Evolutionary conservation across 2,329 filamentous ascomycete genomes (phyloP), one percentile per base, ranked within the genome.

Genomic region (Nothopassalora personata): DNA sequence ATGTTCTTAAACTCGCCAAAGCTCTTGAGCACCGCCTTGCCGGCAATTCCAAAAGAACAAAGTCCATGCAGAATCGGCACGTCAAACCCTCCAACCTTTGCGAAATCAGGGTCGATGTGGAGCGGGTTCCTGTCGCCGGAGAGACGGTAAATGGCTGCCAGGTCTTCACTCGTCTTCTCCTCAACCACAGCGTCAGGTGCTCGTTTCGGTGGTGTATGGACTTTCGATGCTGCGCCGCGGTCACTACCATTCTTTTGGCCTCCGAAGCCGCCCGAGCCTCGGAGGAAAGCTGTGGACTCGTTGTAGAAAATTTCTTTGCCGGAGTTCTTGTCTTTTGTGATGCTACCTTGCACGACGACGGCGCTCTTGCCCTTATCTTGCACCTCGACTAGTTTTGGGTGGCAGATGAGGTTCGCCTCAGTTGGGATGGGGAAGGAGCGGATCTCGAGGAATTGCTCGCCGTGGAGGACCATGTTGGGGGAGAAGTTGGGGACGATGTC

Each of bases 391-490:
- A 99, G 86, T 74, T 86, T 87, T 60, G 86, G 88, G 71, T 86
- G 85, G 58, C 88, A 90, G 68, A 89, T 75, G 53, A 96, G 86
- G 58, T 85, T 87, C 53, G 84, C 91, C 57, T 86, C 83, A 33
- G 92, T 97, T 36, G 93, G 93, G 69, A 97, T 89, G 45, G 94
- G 94, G 79, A 86, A 95, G 76, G 93, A 91, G 73, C 87, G 86
- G 71, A 99, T 84, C 78, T 99, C 94, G 64, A 99, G 90, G 79
- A 92, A 99, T 77, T 99, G 94, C 81, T 99, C 94, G 72, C 94
- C 94, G 79, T 99, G 94, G 27, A 99, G 88, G 53, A 99, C 86
- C 91, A 97, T 97, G 91, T 96, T 97, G 62, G 92, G 93, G 39
- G 86, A 91, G 81, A 97, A 99, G 82, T 97, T 96, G 74, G 92